These are phyloP conservation scores for Lasiosphaeris hirsuta DNA, from an alignment of 495 filamentous ascomycete species.

Conservation along the genomic window DNA sequence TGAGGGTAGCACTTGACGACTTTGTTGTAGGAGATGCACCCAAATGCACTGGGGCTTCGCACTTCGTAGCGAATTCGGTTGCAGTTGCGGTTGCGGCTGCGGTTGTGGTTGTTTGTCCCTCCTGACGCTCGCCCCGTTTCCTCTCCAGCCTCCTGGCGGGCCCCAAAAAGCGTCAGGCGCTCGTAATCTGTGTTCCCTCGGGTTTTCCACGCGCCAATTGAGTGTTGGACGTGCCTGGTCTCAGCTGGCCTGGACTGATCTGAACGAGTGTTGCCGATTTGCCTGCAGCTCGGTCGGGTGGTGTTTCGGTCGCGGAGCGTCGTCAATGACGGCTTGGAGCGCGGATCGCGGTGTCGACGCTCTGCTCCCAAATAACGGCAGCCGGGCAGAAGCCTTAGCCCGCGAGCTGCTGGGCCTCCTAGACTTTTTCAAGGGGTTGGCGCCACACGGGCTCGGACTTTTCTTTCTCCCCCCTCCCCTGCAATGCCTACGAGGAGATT, in stretches of 20 bases:
- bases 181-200: too few relatives aligned
- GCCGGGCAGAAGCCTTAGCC: constrained; percentile 1
- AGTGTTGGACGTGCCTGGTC: too few relatives aligned
- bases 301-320: constrained; percentile 13
- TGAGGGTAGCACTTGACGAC: not conserved
- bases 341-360: constrained; percentile 10
- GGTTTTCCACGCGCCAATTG: too few relatives aligned
- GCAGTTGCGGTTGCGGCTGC: not conserved
- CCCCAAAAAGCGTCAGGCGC: too few relatives aligned
- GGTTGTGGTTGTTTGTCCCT: not conserved
- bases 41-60: too few relatives aligned
- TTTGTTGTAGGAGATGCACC: not conserved
- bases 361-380: constrained; percentile 2
- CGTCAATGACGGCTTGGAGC: constrained; percentile 17
- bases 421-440: constrained; percentile 24
- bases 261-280: constrained; percentile 14
- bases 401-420: constrained; percentile 15
- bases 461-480: constrained; percentile 14
- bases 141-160: constrained; percentile 3
- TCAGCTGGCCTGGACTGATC: not conserved
- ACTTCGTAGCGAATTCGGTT: not conserved
- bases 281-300: constrained; percentile 4
- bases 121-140: not conserved
- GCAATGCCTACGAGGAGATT: too few relatives aligned
- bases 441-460: constrained; percentile 21